phyloP scores from a whole-genome alignment of 2,329 filamentous ascomycete species.

The Arthrobotrys musiformis region DNA sequence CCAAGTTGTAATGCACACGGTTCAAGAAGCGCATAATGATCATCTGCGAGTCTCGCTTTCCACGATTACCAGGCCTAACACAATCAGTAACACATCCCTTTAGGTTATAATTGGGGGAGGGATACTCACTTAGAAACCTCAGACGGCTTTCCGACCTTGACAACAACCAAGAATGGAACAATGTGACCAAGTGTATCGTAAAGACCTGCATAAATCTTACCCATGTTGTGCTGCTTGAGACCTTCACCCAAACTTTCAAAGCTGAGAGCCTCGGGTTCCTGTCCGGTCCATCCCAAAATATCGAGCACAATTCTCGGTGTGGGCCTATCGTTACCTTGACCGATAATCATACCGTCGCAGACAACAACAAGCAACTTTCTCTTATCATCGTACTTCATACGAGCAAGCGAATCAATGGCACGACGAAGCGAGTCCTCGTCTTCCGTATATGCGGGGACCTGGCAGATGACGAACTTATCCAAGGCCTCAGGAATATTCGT shows the following conservation, averaged over 20 bases:
- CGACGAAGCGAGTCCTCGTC: conserved; percentile 96
- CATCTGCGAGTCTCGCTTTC: conserved; percentile 99
- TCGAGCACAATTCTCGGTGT: conserved; percentile 96
- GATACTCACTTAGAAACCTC: conserved; percentile 68
- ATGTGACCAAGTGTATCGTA: conserved; percentile 99
- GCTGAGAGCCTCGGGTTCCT: conserved; percentile 94
- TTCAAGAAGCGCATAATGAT: conserved; percentile 99
- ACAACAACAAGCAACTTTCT: conserved; percentile 92
- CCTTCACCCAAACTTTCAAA: conserved; percentile 97
- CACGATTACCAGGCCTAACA: conserved; percentile 83
- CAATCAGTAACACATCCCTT: not conserved
- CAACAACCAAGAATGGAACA: conserved; percentile 94
- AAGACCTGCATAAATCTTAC: conserved; percentile 95
- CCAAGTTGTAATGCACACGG: conserved; percentile 94
- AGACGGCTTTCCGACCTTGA: conserved; percentile 91
- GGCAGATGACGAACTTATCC: conserved; percentile 98
- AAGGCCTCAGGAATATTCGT: conserved; percentile 95
- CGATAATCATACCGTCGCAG: conserved; percentile 99
- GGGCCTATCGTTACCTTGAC: conserved; percentile 94
- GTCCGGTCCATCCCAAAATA: conserved; percentile 92
- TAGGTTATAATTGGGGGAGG: not conserved
- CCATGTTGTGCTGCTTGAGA: conserved; percentile 98
- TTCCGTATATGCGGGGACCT: conserved; percentile 97
- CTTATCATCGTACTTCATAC: conserved; percentile 98
- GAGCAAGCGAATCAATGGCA: conserved; percentile 93